phyloP scores from a whole-genome alignment of 805 yeast genomes.

The Pichia californica region DNA sequence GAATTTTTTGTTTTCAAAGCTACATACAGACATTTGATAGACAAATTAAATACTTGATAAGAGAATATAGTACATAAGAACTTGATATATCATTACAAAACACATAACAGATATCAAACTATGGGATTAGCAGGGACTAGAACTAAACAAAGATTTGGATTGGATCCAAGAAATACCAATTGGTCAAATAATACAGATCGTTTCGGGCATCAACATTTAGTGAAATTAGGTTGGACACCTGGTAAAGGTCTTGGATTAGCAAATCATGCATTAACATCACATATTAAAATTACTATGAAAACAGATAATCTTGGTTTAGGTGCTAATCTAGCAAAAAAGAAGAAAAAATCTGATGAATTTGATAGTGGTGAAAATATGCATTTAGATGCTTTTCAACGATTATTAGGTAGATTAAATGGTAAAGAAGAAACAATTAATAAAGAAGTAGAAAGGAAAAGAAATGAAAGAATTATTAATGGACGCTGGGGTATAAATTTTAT shows the following conservation, averaged over 20 bases:
- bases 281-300: conserved; percentile 75
- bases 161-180: conserved; percentile 87
- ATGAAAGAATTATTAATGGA: conserved; percentile 69
- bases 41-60: background rate
- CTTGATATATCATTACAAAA: no score
- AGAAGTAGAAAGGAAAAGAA: conserved; percentile 63
- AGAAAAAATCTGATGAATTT: conserved; percentile 54
- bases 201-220: conserved; percentile 83
- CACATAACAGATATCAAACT: no score
- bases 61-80: no score
- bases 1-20: no score
- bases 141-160: conserved; percentile 77
- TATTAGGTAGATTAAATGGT: conserved; percentile 85
- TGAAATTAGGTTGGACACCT: conserved; percentile 85
- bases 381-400: conserved; percentile 85
- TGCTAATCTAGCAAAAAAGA: conserved; percentile 51
- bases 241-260: conserved; percentile 83
- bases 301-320: conserved; percentile 86
- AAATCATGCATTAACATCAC: conserved; percentile 62
- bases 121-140: conserved; percentile 84
- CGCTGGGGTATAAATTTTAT: conserved; percentile 86
- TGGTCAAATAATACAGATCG: conserved; percentile 85
- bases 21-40: no score
- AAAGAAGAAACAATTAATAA: conserved; percentile 59
- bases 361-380: conserved; percentile 85